These are phyloP conservation scores for Picea mariana DNA, from an alignment of 83 land plant genomes.

Conservation along the genomic window DNA sequence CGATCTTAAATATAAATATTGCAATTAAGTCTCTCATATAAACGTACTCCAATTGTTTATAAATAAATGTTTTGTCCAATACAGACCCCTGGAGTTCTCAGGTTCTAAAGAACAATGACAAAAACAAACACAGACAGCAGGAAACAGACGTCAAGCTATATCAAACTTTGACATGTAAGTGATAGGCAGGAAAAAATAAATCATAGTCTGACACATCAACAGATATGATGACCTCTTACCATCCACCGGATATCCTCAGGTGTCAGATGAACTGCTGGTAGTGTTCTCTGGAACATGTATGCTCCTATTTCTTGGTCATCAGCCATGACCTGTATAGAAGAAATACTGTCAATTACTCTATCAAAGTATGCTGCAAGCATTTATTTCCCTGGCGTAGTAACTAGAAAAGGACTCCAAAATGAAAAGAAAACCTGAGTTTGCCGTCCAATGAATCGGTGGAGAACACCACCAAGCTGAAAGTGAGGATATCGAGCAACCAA, in stretches of 20 bases:
- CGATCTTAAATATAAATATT: too few relatives aligned
- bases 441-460: conserved; percentile 93
- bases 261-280: conserved; percentile 82
- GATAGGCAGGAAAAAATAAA: too few relatives aligned
- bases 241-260: conserved; percentile 97
- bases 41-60: too few relatives aligned
- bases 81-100: too few relatives aligned
- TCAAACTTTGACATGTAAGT: too few relatives aligned
- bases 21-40: too few relatives aligned
- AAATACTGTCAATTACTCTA: not conserved
- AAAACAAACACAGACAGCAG: too few relatives aligned
- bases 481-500: conserved; percentile 68
- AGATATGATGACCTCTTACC: conserved; percentile 39
- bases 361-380: not conserved
- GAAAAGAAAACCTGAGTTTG: conserved; percentile 80
- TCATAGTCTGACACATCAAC: too few relatives aligned
- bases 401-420: not conserved
- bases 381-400: not conserved
- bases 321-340: conserved; percentile 72
- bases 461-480: conserved; percentile 79
- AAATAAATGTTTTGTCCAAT: too few relatives aligned
- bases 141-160: too few relatives aligned
- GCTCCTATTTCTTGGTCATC: conserved; percentile 98
- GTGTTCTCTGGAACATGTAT: conserved; percentile 92
- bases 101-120: too few relatives aligned